Evolutionary conservation across 768 basidiomycete species (phyloP).

Genomic region (Hygrophorus pudorinus): DNA sequence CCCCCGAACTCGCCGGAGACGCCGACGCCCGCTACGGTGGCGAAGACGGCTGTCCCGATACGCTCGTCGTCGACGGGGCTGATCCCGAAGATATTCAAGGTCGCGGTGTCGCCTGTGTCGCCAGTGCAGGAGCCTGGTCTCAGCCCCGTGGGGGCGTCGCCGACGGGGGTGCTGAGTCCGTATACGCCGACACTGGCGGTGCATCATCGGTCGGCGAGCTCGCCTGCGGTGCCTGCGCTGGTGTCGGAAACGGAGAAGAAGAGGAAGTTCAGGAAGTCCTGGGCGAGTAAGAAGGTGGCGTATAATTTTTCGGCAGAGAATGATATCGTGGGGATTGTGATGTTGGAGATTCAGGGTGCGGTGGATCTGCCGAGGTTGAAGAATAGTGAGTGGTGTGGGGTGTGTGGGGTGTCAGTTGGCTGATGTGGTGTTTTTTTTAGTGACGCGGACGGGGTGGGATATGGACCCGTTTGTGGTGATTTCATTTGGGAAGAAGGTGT

Average conservation of each 20-base stretch:
- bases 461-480: conserved; percentile 98
- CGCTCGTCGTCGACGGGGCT: conserved; percentile 1
- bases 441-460: conserved; percentile 84
- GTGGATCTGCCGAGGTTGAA: conserved; percentile 76
- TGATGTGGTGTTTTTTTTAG: conserved; percentile 23
- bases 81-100: conserved; percentile 5
- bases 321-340: conserved; percentile 90
- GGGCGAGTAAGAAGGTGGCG: conserved; percentile 17
- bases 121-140: no score
- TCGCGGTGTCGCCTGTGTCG: neutral
- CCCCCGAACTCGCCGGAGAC: conserved; percentile 1
- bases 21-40: neutral
- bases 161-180: conserved; percentile 10
- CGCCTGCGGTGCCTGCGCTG: neutral
- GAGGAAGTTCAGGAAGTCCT: conserved; percentile 12
- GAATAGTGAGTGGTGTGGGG: conserved; percentile 55
- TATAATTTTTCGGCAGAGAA: conserved; percentile 57
- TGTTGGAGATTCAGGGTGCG: conserved; percentile 84
- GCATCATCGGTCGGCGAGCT: conserved; percentile 1
- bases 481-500: conserved; percentile 95
- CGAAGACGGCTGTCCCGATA: conserved; percentile 4
- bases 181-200: conserved; percentile 12
- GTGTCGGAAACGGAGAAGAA: conserved; percentile 2
- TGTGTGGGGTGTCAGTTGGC: neutral
- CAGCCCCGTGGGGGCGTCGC: neutral